These are phyloP conservation scores for Aspergillus carlsbadensis DNA, from an alignment of 495 filamentous ascomycete species.

Conservation along the genomic window DNA sequence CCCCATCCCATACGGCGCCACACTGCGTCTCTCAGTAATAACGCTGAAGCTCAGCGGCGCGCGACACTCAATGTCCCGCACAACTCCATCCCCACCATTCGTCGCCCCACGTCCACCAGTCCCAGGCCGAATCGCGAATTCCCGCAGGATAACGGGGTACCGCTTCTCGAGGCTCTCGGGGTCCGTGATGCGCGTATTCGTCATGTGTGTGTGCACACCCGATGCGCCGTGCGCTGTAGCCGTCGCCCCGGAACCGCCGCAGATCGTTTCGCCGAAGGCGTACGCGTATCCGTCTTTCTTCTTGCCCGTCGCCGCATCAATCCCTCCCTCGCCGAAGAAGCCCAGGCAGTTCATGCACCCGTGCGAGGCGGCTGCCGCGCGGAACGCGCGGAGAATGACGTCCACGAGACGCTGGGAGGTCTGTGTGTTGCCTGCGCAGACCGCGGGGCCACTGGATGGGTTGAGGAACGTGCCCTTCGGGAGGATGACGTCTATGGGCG, in stretches of 20 bases:
- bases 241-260: constrained; percentile 82
- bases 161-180: constrained; percentile 87
- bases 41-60: constrained; percentile 77
- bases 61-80: constrained; percentile 39
- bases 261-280: constrained; percentile 77
- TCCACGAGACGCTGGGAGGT: constrained; percentile 85
- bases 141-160: constrained; percentile 81
- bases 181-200: constrained; percentile 94
- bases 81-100: constrained; percentile 37
- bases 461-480: constrained; percentile 77
- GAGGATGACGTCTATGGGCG: constrained; percentile 75
- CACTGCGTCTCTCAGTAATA: constrained; percentile 78
- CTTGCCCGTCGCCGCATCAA: constrained; percentile 20
- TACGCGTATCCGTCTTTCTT: constrained; percentile 87
- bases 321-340: constrained; percentile 37
- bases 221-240: constrained; percentile 76
- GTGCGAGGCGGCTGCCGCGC: constrained; percentile 81
- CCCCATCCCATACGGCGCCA: constrained; percentile 66
- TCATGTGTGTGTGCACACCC: constrained; percentile 93
- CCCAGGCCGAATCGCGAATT: constrained; percentile 71
- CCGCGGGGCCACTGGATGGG: constrained; percentile 77
- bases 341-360: constrained; percentile 79
- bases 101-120: constrained; percentile 39
- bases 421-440: constrained; percentile 57
- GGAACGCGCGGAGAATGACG: constrained; percentile 81